A percentile compares a stretch with the other conserved stretches of the same genome.
Evolutionary conservation across 106 monocot genomes (phyloP).

Genomic region (Acorus calamus): DNA sequence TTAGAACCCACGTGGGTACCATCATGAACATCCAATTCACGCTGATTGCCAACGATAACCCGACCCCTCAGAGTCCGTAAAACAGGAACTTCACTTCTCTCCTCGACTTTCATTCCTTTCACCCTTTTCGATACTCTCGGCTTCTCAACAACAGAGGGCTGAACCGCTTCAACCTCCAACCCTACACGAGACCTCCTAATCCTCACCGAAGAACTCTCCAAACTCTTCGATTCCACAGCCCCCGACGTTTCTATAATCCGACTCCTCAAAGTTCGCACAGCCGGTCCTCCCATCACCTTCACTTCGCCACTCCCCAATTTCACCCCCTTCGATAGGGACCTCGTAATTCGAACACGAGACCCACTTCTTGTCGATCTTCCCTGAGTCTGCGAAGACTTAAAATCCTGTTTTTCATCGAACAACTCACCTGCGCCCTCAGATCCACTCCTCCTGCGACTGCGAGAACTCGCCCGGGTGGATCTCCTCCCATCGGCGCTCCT

Average conservation of each 20-base stretch:
- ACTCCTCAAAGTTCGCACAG: no score
- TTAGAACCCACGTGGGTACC: no score
- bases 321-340: background rate
- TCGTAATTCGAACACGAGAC: background rate
- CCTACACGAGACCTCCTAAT: conserved; percentile 8
- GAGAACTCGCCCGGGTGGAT: no score
- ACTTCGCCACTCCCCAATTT: no score
- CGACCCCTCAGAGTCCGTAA: no score
- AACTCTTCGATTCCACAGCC: background rate
- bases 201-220: background rate
- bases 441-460: no score
- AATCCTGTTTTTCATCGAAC: no score
- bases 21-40: no score
- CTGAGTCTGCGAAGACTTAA: background rate
- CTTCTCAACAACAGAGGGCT: conserved; percentile 14
- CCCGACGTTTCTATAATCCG: background rate
- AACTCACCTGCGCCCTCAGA: no score
- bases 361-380: conserved; percentile 13
- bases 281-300: no score
- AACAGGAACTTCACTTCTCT: background rate
- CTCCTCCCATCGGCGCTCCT: background rate
- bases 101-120: background rate
- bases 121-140: conserved; percentile 1
- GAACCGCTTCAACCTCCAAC: conserved; percentile 1
- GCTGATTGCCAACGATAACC: no score